Evolutionary conservation across 345 rosid species (phyloP).

Genomic region (Eucalyptus virginea): DNA sequence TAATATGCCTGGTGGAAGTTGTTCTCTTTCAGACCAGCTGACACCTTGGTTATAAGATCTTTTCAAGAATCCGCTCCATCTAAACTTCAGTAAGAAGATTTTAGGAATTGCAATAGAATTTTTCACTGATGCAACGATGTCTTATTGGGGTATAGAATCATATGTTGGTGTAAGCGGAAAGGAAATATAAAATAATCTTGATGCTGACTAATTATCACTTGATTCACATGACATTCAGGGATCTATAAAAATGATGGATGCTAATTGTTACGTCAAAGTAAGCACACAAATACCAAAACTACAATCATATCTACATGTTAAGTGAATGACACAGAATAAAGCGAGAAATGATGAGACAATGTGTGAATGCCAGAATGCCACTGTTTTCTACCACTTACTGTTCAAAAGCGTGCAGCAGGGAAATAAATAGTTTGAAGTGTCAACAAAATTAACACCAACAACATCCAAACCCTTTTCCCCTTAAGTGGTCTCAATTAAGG

Average conservation of each 20-base stretch:
- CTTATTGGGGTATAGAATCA: neutral
- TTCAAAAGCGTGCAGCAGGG: neutral
- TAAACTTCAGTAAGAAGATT: constrained; percentile 1
- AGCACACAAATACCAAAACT: neutral
- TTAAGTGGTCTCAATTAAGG: neutral
- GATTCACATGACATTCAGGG: neutral
- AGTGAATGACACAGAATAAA: neutral
- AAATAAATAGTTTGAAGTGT: neutral
- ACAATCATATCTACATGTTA: neutral
- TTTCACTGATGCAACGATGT: neutral
- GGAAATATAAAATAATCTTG: neutral
- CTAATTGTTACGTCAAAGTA: neutral
- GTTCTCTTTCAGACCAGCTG: constrained; percentile 73
- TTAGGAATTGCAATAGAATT: neutral
- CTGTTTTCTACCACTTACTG: neutral
- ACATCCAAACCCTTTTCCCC: neutral
- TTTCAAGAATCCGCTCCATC: constrained; percentile 98
- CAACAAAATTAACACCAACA: neutral
- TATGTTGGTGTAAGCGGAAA: neutral
- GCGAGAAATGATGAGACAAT: neutral
- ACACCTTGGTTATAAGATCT: constrained; percentile 72
- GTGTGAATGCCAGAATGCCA: neutral
- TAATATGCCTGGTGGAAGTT: constrained; percentile 85
- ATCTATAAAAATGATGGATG: neutral
- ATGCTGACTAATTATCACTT: neutral